Evolutionary conservation across 2,329 filamentous ascomycete genomes (phyloP).

Genomic region (Xylaria sp.): DNA sequence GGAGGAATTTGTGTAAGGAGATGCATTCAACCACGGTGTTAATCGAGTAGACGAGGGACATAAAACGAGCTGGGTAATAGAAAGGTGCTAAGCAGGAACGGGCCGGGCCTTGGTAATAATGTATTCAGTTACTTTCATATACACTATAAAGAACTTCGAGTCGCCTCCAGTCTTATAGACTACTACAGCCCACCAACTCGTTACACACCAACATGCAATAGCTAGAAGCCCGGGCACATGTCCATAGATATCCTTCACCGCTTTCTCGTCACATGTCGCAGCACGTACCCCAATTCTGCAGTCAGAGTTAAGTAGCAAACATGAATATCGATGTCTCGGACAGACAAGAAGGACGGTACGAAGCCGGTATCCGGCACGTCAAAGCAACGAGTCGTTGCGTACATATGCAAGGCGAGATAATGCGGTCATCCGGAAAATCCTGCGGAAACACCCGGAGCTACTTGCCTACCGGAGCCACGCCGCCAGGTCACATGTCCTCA

Average conservation of each 20-base stretch:
- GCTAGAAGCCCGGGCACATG: neutral
- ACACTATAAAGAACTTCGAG: conserved; percentile 1
- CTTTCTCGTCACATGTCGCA: neutral
- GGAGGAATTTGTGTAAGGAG: neutral
- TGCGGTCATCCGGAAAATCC: conserved; percentile 40
- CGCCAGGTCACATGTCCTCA: conserved; percentile 4
- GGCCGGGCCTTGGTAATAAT: conserved; percentile 12
- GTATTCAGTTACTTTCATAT: conserved; percentile 6
- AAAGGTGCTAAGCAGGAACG: neutral
- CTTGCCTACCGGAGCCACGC: neutral
- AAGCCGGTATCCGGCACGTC: neutral
- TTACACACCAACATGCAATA: neutral
- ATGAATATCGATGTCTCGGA: neutral
- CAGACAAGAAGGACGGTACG: conserved; percentile 1
- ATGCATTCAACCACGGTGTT: neutral
- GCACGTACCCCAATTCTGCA: neutral
- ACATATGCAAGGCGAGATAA: conserved; percentile 13
- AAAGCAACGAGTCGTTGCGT: neutral
- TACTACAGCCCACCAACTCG: neutral
- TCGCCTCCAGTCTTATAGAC: neutral
- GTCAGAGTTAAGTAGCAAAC: neutral
- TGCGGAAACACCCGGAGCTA: conserved; percentile 24
- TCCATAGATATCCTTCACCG: neutral
- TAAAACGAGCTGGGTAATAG: neutral
- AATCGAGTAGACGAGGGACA: neutral